These are phyloP conservation scores for Talaromyces adpressus DNA, from an alignment of 495 filamentous ascomycete genomes.

Conservation along the genomic window DNA sequence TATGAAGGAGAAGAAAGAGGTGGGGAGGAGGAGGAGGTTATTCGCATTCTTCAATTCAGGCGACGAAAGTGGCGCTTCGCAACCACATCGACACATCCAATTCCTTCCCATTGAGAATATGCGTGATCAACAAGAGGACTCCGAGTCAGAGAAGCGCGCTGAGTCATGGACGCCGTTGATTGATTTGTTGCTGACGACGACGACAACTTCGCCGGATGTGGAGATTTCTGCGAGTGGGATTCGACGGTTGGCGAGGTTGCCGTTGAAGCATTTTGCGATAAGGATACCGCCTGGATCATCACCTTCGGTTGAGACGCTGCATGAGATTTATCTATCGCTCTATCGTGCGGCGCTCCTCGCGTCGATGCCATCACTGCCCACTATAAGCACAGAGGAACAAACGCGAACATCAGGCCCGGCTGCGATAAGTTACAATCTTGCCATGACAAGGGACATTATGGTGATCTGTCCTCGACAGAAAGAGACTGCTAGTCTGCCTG, in stretches of 20 bases:
- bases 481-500: constrained; percentile 29
- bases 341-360: constrained; percentile 46
- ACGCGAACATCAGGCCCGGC: constrained; percentile 34
- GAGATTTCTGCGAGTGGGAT: background rate
- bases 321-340: constrained; percentile 42
- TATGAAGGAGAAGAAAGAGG: constrained; percentile 1
- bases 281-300: constrained; percentile 30
- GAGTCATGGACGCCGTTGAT: constrained; percentile 48
- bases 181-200: constrained; percentile 25
- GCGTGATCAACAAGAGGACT: constrained; percentile 34
- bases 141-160: background rate
- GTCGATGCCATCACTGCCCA: constrained; percentile 6
- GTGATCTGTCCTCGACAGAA: constrained; percentile 56
- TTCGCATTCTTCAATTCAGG: constrained; percentile 86
- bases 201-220: constrained; percentile 9
- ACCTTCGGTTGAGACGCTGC: constrained; percentile 30
- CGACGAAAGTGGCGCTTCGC: constrained; percentile 66
- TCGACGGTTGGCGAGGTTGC: constrained; percentile 28
- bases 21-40: constrained; percentile 22
- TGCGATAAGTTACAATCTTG: constrained; percentile 71
- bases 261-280: constrained; percentile 44
- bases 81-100: constrained; percentile 75
- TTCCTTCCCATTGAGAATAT: constrained; percentile 66
- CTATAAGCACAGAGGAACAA: constrained; percentile 9
- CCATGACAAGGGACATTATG: constrained; percentile 63